Evolutionary conservation across 176 grass and related monocot genomes (phyloP), one percentile per base, ranked within the genome.

Genomic region (Eremochloa ophiuroides): DNA sequence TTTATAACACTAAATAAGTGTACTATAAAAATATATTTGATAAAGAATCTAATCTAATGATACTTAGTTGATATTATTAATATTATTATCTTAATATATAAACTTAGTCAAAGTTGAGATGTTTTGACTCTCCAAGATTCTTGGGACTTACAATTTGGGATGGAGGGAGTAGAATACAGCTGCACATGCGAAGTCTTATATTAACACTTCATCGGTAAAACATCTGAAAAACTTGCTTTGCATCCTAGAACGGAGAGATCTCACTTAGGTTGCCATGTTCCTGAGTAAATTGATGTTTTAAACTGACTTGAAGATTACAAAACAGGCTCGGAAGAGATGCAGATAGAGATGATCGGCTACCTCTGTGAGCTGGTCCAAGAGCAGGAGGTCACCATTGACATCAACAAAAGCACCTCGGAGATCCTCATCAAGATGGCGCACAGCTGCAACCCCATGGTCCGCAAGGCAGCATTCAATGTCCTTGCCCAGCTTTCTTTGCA

Each of bases 281-380:
- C 13, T 74, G 18, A 68, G 66, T 67, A 59, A 74, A 30, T 67
- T 75, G 47, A 1, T 58, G 22, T 6, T 67, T 85, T 27, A 53
- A 80, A 66, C 82, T 89, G 62, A 89, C 34, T 55, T 70, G 63
- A 27, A 69, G 23, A 69, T 53, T 84, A 40, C 62, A 31, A 75
- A 80, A 71, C 82, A 91, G 95, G 91, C 41, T 75, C 86, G 48
- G 90, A 93, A 80, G 92, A 98, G 43, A 84, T 83, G 28, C 88
- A 93, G 78, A 91, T 89, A 71, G 84, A 94, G 88, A 98, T 98
- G 92, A 75, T 91, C 15, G 83, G 90, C 53, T 98, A 94, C 83
- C 88, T 98, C 47, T 66, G 90, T 16, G 95, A 98, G 22, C 81
- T 98, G 17, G 75, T 85, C 6, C 84, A 78, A 9, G 87, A 94